phyloP scores from a whole-genome alignment of 345 rosid species.

The Trapa incisa region DNA sequence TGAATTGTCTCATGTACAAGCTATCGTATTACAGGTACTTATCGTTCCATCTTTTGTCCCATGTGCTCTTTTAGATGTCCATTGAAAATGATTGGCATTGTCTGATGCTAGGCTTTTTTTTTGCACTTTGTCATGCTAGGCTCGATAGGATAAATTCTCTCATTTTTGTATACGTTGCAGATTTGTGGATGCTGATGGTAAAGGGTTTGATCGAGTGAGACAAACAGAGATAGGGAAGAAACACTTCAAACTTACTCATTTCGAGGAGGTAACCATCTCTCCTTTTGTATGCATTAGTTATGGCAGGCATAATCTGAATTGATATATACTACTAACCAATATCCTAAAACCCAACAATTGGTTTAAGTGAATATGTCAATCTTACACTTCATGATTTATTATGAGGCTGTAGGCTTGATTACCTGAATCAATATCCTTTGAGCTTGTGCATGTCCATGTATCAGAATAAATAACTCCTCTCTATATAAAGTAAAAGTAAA shows the following conservation, averaged over 20 bases:
- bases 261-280: conserved; percentile 69
- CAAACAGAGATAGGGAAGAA: conserved; percentile 93
- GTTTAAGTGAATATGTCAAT: too few relatives aligned
- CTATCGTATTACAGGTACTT: conserved; percentile 87
- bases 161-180: conserved; percentile 24
- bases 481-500: too few relatives aligned
- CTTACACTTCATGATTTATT: too few relatives aligned
- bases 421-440: too few relatives aligned
- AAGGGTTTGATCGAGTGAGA: conserved; percentile 83
- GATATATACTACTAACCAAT: not conserved
- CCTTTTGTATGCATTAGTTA: not conserved
- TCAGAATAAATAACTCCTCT: too few relatives aligned
- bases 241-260: conserved; percentile 79
- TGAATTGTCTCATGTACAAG: conserved; percentile 92
- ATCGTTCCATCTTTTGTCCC: not conserved
- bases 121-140: too few relatives aligned
- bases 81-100: not conserved
- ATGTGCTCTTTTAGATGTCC: not conserved
- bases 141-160: not conserved
- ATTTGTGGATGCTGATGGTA: conserved; percentile 96
- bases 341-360: too few relatives aligned
- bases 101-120: not conserved
- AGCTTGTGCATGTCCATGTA: too few relatives aligned
- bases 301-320: not conserved
- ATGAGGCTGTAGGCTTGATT: too few relatives aligned